Percentiles rank a stretch among this genome's conserved stretches.
Evolutionary conservation across 2,329 filamentous ascomycete genomes (phyloP).

Genomic region (Acrocalymma vagum): DNA sequence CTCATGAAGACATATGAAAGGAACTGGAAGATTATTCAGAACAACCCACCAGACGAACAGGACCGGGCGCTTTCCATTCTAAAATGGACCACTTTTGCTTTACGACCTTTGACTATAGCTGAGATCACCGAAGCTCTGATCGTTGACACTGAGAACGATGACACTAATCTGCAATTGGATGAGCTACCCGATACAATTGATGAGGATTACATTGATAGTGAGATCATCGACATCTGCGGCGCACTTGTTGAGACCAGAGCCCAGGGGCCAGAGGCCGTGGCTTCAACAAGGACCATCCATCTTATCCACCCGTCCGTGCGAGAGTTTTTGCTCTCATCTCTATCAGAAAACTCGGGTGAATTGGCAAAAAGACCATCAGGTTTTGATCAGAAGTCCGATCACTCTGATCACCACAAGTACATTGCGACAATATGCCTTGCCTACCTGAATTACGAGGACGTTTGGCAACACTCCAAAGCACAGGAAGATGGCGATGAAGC

Average conservation of each 20-base stretch:
- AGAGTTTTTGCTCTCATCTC: conserved; percentile 13
- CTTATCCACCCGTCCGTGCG: conserved; percentile 17
- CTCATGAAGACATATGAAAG: conserved; percentile 41
- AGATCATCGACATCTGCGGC: conserved; percentile 38
- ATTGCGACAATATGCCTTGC: conserved; percentile 10
- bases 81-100: conserved; percentile 37
- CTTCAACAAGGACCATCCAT: conserved; percentile 10
- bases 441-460: conserved; percentile 7
- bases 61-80: conserved; percentile 37
- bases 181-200: conserved; percentile 35
- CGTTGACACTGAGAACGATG: conserved; percentile 20
- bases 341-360: conserved; percentile 1
- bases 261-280: not conserved
- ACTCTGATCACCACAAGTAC: conserved; percentile 8
- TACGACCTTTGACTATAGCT: conserved; percentile 22
- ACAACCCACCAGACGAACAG: conserved; percentile 17
- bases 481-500: not conserved
- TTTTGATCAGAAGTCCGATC: conserved; percentile 1
- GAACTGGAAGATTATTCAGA: conserved; percentile 35
- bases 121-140: conserved; percentile 33
- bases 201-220: conserved; percentile 37
- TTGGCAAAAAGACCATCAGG: not conserved
- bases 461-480: conserved; percentile 4
- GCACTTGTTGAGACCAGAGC: conserved; percentile 35
- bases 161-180: conserved; percentile 14